Evolutionary conservation across 1,139 yeast species (phyloP), one percentile per base, ranked within the genome.

Genomic region (Hansenula lynferdii): DNA sequence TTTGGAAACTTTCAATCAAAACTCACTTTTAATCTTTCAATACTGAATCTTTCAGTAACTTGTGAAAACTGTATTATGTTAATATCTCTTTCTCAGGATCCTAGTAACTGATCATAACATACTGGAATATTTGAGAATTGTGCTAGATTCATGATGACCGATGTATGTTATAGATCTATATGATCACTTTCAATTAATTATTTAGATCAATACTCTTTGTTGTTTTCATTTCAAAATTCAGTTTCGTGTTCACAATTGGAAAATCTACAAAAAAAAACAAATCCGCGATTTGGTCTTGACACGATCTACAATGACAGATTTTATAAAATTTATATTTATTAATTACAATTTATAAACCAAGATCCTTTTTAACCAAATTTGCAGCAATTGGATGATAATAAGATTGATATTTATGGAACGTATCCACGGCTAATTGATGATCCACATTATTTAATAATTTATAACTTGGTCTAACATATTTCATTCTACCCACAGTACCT

Each of bases 401-500:
- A 31, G 57, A 54, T 56, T 79, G 77, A 57, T 70, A 72, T 56
- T 70, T 70, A 33, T 64, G 65, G 64, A 85, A 89, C 16, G 87
- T 85, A 4, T 58, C 58, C 18, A 81, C 54, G 0, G 96, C 96
- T 49, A 80, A 65, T 11, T 70, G 64, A 37, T 75, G 77, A 57
- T 85, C 85, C 20, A 82, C 90, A 18, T 65, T 56, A 56, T 78
- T 72, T 44, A 89, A 67, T 45, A 79, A 64, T 28, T 77, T 71
- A 64, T 76, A 87, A 2, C 95, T 89, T 20, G 96, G 96, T 60
- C 96, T 75, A 28, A 86, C 96, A 58, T 80, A 89, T 68, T 89
- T 89, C 96, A 89, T 89, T 68, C 97, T 76, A 18, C 97, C 97
- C 21, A 87, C 94, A 4, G 92, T 80, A 8, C 94, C 95, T 41